A percentile compares a stretch with the other conserved stretches of the same genome.
Evolutionary conservation across 495 filamentous ascomycete species (phyloP).

Genomic region (Xylaria scruposa): DNA sequence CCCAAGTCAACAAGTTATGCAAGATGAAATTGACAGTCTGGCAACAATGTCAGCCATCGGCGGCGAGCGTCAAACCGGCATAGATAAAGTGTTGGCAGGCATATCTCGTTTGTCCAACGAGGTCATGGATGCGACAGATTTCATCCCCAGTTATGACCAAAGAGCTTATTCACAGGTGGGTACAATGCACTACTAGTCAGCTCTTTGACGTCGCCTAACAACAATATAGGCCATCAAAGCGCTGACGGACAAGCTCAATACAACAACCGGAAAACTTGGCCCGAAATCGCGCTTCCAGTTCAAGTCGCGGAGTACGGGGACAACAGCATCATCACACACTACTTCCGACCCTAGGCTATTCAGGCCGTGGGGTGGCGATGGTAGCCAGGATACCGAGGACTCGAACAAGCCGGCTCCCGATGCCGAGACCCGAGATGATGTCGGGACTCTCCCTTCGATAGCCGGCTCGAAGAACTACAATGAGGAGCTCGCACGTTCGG

Average conservation of each 20-base stretch:
- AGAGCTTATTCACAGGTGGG: conserved; percentile 48
- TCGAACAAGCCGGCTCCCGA: conserved; percentile 27
- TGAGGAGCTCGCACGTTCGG: conserved; percentile 49
- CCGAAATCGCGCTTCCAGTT: conserved; percentile 57
- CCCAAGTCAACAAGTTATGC: conserved; percentile 41
- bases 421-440: conserved; percentile 41
- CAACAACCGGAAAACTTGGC: conserved; percentile 46
- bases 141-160: conserved; percentile 54
- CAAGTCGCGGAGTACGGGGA: conserved; percentile 39
- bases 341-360: conserved; percentile 26
- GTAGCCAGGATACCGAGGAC: conserved; percentile 28
- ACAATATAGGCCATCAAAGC: conserved; percentile 45
- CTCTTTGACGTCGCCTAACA: not conserved
- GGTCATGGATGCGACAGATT: conserved; percentile 53
- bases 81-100: conserved; percentile 50
- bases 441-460: conserved; percentile 38
- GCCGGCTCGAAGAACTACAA: conserved; percentile 54
- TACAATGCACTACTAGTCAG: not conserved
- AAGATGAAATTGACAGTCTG: conserved; percentile 50
- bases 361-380: conserved; percentile 32
- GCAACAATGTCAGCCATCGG: conserved; percentile 42
- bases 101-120: conserved; percentile 52
- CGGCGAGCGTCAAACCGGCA: conserved; percentile 55
- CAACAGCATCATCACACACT: conserved; percentile 26
- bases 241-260: conserved; percentile 51